Evolutionary conservation across 2,329 filamentous ascomycete species (phyloP), one percentile per base, ranked within the genome.

Genomic region (Epichloe sibirici): DNA sequence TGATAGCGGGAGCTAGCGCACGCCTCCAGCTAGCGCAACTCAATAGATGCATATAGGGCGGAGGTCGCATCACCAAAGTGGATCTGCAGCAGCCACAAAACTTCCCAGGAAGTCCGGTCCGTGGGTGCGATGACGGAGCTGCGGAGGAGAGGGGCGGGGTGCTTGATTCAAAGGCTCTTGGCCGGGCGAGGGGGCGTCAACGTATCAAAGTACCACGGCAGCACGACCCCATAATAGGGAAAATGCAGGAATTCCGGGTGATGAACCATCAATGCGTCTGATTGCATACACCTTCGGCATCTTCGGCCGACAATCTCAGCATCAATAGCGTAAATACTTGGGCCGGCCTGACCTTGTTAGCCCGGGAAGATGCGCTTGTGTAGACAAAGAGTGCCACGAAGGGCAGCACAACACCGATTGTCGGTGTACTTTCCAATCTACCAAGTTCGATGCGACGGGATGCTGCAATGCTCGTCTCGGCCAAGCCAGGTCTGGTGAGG

Each of bases 1-100:
- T 34, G 45, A 49, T 6, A 21, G 35, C 65, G 63, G 65, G 65
- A 65, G 54, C 65, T 66, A 66, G 57, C 48, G 59, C 55, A 59
- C 45, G 52, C 52, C 55, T 56, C 56, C 35, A 8, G 52, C 58
- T 60, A 61, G 58, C 54, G 51, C 55, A 48, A 59, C 58, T 61
- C 62, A 54, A 55, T 66, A 65, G 44, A 58, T 63, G 60, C 64
- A 66, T 66, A 49, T 45, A 21, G 42, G 40, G 49, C 40, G 52
- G 52, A 25, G 17, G 15, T 11, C 44, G 17, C 45, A 42, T 45
- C 42, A 42, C 12, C 51, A 38, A 52, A 28, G 45, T 45, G 50
- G 48, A 46, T 45, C 47, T 39, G 17, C n/a, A 28, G 42, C 15
- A 51, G 49, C 49, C 49, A 51, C 31, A 35, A 49, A 49, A 40